Percentiles rank a stretch among this genome's conserved stretches.
phyloP scores from a whole-genome alignment of 2,329 filamentous ascomycete species.

The Aspergillus sp. region DNA sequence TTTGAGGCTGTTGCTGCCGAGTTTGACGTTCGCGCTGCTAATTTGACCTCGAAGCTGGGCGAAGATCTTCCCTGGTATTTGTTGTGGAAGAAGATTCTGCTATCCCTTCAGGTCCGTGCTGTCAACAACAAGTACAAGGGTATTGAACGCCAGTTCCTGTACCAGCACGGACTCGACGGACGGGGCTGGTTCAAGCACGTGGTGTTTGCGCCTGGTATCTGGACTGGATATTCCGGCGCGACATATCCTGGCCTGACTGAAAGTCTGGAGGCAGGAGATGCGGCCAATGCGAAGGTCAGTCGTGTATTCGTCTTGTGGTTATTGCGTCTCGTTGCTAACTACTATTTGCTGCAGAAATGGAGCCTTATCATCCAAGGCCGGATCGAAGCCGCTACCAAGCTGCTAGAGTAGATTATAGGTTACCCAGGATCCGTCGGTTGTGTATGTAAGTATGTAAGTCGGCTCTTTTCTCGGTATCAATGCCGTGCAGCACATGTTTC shows the following conservation, averaged over 20 bases:
- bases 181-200: slow-evolving; percentile 90
- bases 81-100: slow-evolving; percentile 57
- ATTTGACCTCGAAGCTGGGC: slow-evolving; percentile 42
- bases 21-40: slow-evolving; percentile 46
- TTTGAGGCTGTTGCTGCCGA: slow-evolving; percentile 42
- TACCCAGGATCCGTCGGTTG: neutral
- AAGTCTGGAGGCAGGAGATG: slow-evolving; percentile 46
- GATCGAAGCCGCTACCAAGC: slow-evolving; percentile 23
- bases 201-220: slow-evolving; percentile 81
- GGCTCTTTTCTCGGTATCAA: too few relatives aligned
- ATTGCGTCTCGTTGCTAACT: slow-evolving; percentile 5
- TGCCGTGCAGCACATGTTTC: too few relatives aligned
- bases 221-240: slow-evolving; percentile 80
- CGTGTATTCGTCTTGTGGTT: neutral
- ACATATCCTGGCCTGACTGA: slow-evolving; percentile 59
- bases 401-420: slow-evolving; percentile 16
- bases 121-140: slow-evolving; percentile 77
- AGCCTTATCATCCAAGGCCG: slow-evolving; percentile 30
- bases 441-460: too few relatives aligned
- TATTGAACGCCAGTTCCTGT: slow-evolving; percentile 73
- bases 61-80: slow-evolving; percentile 68
- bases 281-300: slow-evolving; percentile 44
- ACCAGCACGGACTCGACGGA: slow-evolving; percentile 65
- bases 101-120: slow-evolving; percentile 55
- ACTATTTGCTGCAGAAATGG: slow-evolving; percentile 30